Evolutionary conservation across 2,329 filamentous ascomycete species (phyloP).

Genomic region (Graphiopsis chlorocephala): DNA sequence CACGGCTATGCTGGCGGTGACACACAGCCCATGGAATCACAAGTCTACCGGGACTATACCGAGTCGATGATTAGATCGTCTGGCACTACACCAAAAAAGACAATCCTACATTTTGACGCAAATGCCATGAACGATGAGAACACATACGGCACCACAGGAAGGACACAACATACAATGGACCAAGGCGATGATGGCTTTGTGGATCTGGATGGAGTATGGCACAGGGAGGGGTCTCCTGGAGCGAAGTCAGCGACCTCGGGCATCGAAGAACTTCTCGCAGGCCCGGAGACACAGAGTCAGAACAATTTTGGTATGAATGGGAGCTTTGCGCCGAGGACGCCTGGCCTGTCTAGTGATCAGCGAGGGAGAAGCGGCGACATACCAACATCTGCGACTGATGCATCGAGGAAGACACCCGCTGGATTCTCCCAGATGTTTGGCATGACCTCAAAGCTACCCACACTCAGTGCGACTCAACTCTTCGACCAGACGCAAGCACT

Average conservation of each 20-base stretch:
- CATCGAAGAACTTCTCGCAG: constrained; percentile 26
- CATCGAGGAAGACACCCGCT: constrained; percentile 37
- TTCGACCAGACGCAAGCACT: constrained; percentile 46
- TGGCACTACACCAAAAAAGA: constrained; percentile 22
- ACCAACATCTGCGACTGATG: constrained; percentile 42
- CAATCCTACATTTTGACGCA: constrained; percentile 14
- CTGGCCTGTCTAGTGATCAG: constrained; percentile 40
- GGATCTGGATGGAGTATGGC: constrained; percentile 30
- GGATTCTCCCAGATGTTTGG: constrained; percentile 42
- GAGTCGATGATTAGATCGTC: constrained; percentile 32
- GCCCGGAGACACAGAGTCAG: constrained; percentile 27
- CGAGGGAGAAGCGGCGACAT: constrained; percentile 39
- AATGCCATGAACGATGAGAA: constrained; percentile 15
- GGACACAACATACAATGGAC: constrained; percentile 19
- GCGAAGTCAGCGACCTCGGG: constrained; percentile 21
- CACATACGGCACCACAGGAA: constrained; percentile 13
- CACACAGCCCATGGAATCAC: constrained; percentile 47
- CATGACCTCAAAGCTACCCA: constrained; percentile 30
- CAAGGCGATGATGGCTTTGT: constrained; percentile 34
- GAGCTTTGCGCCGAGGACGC: constrained; percentile 38
- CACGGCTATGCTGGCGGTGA: constrained; percentile 40
- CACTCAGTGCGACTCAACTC: constrained; percentile 45
- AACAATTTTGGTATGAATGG: constrained; percentile 2
- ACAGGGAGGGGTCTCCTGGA: constrained; percentile 17
- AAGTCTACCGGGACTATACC: constrained; percentile 43